phyloP scores from a whole-genome alignment of 352 stramenopile genomes.

The Phytophthora sp. region DNA sequence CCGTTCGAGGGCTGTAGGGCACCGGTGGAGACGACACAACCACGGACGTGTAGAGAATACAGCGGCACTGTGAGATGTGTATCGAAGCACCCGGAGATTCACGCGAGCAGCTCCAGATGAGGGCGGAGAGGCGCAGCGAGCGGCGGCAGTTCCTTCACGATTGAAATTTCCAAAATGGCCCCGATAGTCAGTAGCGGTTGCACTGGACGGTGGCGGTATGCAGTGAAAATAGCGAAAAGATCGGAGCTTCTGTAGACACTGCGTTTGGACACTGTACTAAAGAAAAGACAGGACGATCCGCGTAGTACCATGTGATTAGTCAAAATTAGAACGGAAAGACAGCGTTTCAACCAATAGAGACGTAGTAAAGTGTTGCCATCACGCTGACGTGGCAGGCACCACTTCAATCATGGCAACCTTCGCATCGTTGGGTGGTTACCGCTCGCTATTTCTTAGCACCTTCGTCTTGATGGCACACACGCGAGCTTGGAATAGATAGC shows the following conservation, averaged over 20 bases:
- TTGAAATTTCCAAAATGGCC: conserved; percentile 29
- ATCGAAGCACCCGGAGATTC: conserved; percentile 6
- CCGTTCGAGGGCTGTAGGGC: conserved; percentile 1
- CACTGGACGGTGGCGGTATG: conserved; percentile 2
- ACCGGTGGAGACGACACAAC: not conserved
- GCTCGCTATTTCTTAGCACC: conserved; percentile 1
- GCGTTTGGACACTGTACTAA: not conserved
- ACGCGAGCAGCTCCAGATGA: conserved; percentile 6
- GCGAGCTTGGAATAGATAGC: conserved; percentile 24
- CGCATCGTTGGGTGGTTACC: conserved; percentile 4
- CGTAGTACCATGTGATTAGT: conserved; percentile 17
- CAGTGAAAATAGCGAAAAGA: not conserved
- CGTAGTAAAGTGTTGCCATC: conserved; percentile 16
- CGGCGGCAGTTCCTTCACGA: conserved; percentile 6
- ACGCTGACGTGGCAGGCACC: conserved; percentile 9
- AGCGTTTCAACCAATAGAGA: conserved; percentile 9
- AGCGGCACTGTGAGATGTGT: not conserved
- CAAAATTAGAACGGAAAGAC: not conserved
- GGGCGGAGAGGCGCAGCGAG: not conserved
- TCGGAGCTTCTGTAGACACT: conserved; percentile 1
- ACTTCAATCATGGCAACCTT: conserved; percentile 27
- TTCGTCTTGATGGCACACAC: not conserved
- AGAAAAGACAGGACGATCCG: conserved; percentile 5
- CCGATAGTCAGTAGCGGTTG: conserved; percentile 18
- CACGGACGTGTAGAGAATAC: not conserved